Evolutionary conservation across 345 rosid genomes (phyloP), one percentile per base, ranked within the genome.

Genomic region (Eucalyptus melliodora): DNA sequence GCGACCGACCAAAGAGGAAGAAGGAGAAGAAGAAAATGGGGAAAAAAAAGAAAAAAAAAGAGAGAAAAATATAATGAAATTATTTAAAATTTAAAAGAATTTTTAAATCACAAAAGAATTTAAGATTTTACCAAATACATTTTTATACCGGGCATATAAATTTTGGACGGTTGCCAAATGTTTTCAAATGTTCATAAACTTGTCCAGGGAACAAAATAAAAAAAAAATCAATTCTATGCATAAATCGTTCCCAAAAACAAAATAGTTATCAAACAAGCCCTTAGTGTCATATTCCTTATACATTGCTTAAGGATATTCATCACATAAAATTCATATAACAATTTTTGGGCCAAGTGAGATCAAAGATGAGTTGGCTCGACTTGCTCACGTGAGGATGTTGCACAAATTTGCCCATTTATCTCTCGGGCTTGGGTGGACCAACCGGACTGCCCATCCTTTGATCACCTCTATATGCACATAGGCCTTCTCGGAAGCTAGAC

Each of bases 191-290:
- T 53, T 53, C 2, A 19, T 0, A 53, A 53, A 53, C 56, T 53
- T 53, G 2, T 53, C 1, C 0, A 53, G 0, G 10, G 56, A 53
- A 19, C 0, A 7, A 0, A 53, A 19, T 3, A 53, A 53, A 53
- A 7, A 7, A 13, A 7, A 53, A 53, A 53, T 19, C 0, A 53
- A 19, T 53, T 53, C 0, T 53, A 53, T 53, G 24, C 0, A 3
- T 0, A 53, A 3, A 19, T 53, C 2, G 2, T 53, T 53, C 56
- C 24, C 10, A 2, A 53, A 53, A 53, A 53, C 24, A 4, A 53
- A 53, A 53, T 53, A 53, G 24, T 53, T 19, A 53, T 53, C 9
- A 51, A 51, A 7, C 4, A 51, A 51, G 56, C 24, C 9, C 4
- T 65, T 30, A 30, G 23, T 31, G 6, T 16, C 12, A 3, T 69